phyloP scores from a whole-genome alignment of 2,329 filamentous ascomycete species.

The Hymenoscyphus infarciens region DNA sequence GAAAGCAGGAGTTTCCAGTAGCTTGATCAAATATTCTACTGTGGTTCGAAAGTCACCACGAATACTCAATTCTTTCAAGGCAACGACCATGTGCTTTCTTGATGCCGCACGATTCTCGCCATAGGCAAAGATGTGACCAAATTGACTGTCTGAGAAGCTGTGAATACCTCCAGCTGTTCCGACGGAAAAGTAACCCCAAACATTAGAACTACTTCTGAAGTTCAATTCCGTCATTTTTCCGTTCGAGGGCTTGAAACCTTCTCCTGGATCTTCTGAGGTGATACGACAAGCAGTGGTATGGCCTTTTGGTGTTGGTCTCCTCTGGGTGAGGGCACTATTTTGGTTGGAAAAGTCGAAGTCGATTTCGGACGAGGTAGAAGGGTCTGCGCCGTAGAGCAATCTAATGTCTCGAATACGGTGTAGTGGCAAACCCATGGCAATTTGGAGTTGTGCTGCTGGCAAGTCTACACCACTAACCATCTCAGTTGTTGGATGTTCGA shows the following conservation, averaged over 20 bases:
- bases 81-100: conserved; percentile 98
- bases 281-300: conserved; percentile 99
- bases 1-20: conserved; percentile 95
- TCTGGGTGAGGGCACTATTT: conserved; percentile 77
- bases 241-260: conserved; percentile 98
- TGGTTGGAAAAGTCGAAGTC: conserved; percentile 95
- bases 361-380: conserved; percentile 79
- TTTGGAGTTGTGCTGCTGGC: conserved; percentile 93
- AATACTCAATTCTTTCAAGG: conserved; percentile 97
- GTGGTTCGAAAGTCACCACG: conserved; percentile 98
- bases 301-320: conserved; percentile 87
- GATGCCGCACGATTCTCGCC: conserved; percentile 96
- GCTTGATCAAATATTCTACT: conserved; percentile 97
- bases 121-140: conserved; percentile 98
- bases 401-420: conserved; percentile 96
- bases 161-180: conserved; percentile 95
- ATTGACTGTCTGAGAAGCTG: conserved; percentile 98
- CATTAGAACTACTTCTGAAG: conserved; percentile 97
- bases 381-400: conserved; percentile 91
- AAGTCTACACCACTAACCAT: conserved; percentile 99
- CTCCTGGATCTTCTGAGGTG: conserved; percentile 96
- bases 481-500: conserved; percentile 98
- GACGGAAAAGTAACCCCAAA: conserved; percentile 99
- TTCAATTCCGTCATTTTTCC: conserved; percentile 99
- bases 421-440: conserved; percentile 96